Base-by-base conservation (phyloP, 345 rosid species). In the Carallia pectinifolia region DNA sequence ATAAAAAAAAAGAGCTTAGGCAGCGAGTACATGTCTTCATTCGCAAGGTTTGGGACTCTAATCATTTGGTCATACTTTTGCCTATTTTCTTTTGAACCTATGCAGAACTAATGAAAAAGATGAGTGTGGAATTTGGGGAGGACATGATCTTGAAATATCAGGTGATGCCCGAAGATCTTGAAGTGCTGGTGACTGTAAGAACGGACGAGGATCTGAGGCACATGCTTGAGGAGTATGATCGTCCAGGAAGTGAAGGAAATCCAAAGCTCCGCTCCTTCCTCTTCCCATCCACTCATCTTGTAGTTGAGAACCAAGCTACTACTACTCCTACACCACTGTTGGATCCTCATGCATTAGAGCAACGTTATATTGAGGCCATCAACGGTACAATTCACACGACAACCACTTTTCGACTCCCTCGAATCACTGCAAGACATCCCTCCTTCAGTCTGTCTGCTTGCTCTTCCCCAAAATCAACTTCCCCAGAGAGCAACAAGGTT, bases 291-390 rank as follows among this genome's bases (percentile, higher is more conserved):
- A 80, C 52, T 31, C 87, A 86, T 1, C 13, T 80, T 4, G 23
- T 79, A 8, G 15, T 74, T 1, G 91, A 88, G 67, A 80, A 72
- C 58, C 96, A 65, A 15, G 23, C 23, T 23, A 23, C 23, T 23
- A 23, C 23, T 23, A 66, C 16, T 33, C 34, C 34, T 7, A n/a
- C 58, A 39, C 65, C 68, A 0, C 9, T 71, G 23, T 23, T 23
- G 12, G 93, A 89, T 65, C 78, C 81, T 2, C 80, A 68, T 31
- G 77, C 81, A 0, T 38, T 81, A 6, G 97, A 91, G 70, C 96
- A 87, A 61, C 90, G 91, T 5, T 94, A 88, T 77, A 81, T 94
- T 5, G 97, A 91, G 47, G 96, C 98, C 7, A 75, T 94, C 76
- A 94, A 94, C 30, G 92, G 95, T 12, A 66, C 83, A 19, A 27